A percentile compares a stretch with the other conserved stretches of the same genome.
phyloP scores from a whole-genome alignment of 176 grass and related monocot genomes.

The Themeda triandra region DNA sequence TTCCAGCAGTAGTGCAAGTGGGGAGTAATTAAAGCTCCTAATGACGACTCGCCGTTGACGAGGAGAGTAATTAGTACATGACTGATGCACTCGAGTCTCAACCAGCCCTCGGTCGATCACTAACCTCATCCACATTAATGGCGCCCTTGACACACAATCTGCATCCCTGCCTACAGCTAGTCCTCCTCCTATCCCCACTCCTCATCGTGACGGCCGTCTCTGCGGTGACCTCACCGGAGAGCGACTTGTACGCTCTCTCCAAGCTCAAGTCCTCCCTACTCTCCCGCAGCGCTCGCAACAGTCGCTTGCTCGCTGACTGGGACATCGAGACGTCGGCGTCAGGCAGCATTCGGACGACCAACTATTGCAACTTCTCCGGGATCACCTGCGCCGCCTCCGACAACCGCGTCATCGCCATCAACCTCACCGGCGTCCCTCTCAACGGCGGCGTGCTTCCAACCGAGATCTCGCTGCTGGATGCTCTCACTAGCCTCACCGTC shows the following conservation, averaged over 20 bases:
- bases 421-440: constrained; percentile 33
- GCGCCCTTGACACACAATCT: not conserved
- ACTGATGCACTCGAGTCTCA: not conserved
- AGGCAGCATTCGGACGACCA: not conserved
- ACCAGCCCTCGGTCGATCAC: not conserved
- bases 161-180: not conserved
- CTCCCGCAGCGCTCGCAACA: not conserved
- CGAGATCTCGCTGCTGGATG: constrained; percentile 42
- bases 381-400: constrained; percentile 41
- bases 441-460: constrained; percentile 23
- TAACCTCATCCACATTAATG: not conserved
- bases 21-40: not conserved
- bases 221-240: constrained; percentile 17
- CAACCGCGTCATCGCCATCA: constrained; percentile 36
- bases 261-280: constrained; percentile 59
- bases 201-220: not conserved
- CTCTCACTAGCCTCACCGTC: constrained; percentile 59
- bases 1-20: not conserved
- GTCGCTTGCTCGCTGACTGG: constrained; percentile 55
- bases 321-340: not conserved
- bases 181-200: not conserved
- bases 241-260: constrained; percentile 34
- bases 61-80: not conserved
- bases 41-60: not conserved
- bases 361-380: constrained; percentile 48